phyloP scores from a whole-genome alignment of 345 rosid species.

The Sisymbrium altissimum region DNA sequence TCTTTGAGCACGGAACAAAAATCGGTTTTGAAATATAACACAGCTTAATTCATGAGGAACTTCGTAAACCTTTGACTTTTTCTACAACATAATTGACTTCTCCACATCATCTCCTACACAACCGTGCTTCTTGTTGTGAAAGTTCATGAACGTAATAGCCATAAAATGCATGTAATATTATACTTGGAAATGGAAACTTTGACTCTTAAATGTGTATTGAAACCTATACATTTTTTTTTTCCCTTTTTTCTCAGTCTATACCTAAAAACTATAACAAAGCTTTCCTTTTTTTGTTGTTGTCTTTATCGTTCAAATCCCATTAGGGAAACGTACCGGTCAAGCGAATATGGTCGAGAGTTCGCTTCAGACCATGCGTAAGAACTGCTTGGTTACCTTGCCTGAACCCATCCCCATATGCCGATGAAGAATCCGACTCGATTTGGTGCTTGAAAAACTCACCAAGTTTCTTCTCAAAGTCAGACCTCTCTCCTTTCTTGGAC shows the following conservation, averaged over 20 bases:
- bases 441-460: slow-evolving; percentile 90
- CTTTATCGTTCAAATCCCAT: not conserved
- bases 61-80: not conserved
- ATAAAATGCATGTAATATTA: not conserved
- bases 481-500: slow-evolving; percentile 77
- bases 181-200: not conserved
- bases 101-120: not conserved
- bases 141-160: not conserved
- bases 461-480: slow-evolving; percentile 89
- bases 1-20: not conserved
- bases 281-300: not conserved
- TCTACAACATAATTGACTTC: not conserved
- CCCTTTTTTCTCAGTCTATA: slow-evolving; percentile 13
- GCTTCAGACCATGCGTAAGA: slow-evolving; percentile 57
- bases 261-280: slow-evolving; percentile 20
- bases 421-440: slow-evolving; percentile 72
- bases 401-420: slow-evolving; percentile 92
- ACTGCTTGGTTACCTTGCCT: slow-evolving; percentile 76
- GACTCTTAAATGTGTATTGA: slow-evolving; percentile 15
- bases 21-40: not conserved
- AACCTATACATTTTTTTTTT: slow-evolving; percentile 25
- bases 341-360: slow-evolving; percentile 83
- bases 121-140: not conserved
- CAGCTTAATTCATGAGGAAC: not conserved
- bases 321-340: slow-evolving; percentile 78